Evolutionary conservation across 345 rosid genomes (phyloP).

Genomic region (Boechera stricta): DNA sequence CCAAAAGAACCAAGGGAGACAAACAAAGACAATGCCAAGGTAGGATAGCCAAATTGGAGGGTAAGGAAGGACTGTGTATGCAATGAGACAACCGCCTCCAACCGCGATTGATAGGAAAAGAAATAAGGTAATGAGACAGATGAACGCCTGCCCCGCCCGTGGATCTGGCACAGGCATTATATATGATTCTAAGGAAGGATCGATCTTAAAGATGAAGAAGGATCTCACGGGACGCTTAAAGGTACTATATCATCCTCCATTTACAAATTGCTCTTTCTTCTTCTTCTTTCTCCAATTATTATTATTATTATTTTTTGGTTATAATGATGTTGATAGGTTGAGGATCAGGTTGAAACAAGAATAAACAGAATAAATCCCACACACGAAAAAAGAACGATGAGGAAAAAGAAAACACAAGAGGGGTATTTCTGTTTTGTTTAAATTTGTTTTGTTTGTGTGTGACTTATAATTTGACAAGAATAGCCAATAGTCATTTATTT

Average conservation of each 20-base stretch:
- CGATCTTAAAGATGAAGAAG: constrained; percentile 30
- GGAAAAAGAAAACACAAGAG: constrained; percentile 27
- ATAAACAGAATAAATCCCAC: constrained; percentile 20
- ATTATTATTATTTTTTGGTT: background rate
- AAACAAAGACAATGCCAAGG: constrained; percentile 65
- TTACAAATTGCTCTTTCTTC: constrained; percentile 12
- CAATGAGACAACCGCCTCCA: constrained; percentile 68
- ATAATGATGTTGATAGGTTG: constrained; percentile 21
- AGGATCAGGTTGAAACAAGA: constrained; percentile 31
- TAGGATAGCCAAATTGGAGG: constrained; percentile 60
- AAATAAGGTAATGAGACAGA: constrained; percentile 64
- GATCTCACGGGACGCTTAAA: constrained; percentile 28
- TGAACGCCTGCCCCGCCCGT: constrained; percentile 57
- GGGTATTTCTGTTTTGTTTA: constrained; percentile 29
- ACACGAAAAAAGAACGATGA: constrained; percentile 19
- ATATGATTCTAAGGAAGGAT: constrained; percentile 27
- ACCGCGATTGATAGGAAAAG: constrained; percentile 51
- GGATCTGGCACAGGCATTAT: constrained; percentile 79
- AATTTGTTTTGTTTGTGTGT: background rate
- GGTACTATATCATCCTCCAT: constrained; percentile 44
- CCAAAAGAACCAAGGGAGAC: constrained; percentile 93
- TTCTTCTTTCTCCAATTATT: background rate
- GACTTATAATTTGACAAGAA: constrained; percentile 48
- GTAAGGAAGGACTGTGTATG: constrained; percentile 60
- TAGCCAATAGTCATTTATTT: constrained; percentile 30